phyloP scores from a whole-genome alignment of 164 flowering plant species.

The Magnolia sinica region DNA sequence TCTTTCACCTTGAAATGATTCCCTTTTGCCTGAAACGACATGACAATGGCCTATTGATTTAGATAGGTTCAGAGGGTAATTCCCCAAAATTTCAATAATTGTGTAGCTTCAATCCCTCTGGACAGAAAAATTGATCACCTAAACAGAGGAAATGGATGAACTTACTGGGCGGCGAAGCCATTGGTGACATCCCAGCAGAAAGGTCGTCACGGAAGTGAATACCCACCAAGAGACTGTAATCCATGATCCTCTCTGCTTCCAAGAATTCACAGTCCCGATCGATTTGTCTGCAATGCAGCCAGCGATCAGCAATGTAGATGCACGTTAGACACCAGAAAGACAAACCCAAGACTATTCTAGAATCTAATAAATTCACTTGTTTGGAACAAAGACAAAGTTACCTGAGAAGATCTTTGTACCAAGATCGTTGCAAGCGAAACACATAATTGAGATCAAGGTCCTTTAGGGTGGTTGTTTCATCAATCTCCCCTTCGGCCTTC shows the following conservation, averaged over 20 bases:
- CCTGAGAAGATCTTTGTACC: constrained; percentile 73
- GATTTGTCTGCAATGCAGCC: constrained; percentile 51
- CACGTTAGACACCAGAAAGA: not conserved
- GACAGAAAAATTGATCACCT: not conserved
- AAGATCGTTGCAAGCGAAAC: constrained; percentile 58
- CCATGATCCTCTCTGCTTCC: constrained; percentile 87
- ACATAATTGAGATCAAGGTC: constrained; percentile 80
- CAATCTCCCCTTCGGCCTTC: constrained; percentile 49
- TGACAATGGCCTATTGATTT: not conserved
- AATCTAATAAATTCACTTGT: not conserved
- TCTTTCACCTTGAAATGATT: constrained; percentile 55
- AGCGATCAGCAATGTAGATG: not conserved
- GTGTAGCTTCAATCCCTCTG: not conserved
- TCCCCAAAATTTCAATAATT: not conserved
- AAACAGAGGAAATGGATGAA: not conserved
- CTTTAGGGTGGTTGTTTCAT: constrained; percentile 69
- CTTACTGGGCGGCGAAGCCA: constrained; percentile 59
- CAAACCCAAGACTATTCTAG: not conserved
- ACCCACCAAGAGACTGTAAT: constrained; percentile 84
- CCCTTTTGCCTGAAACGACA: constrained; percentile 42
- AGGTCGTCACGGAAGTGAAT: constrained; percentile 71
- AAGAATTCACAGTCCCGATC: constrained; percentile 75
- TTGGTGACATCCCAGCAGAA: constrained; percentile 59
- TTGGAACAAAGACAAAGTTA: constrained; percentile 10
- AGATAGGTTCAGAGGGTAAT: not conserved